Conservation (phyloP, 768 basidiomycete species). For the Filobasidium wieringae region DNA sequence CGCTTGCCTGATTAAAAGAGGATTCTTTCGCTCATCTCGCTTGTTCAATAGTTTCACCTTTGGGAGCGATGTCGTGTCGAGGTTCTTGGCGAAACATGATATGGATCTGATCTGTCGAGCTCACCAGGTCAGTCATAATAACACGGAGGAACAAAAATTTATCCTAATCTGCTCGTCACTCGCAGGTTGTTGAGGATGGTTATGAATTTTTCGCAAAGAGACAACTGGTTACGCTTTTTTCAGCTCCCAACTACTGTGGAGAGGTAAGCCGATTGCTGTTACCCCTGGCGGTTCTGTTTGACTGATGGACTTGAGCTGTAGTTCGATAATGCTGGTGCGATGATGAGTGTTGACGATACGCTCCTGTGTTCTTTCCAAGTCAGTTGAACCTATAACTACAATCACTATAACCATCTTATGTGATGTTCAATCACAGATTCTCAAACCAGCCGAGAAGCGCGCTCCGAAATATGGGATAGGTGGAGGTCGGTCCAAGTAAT, state of each 20-base stretch:
- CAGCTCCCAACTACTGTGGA: slow-evolving; percentile 56
- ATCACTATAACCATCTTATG: background rate
- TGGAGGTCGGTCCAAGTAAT: slow-evolving; percentile 43
- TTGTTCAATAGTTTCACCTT: slow-evolving; percentile 60
- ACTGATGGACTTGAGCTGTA: slow-evolving; percentile 34
- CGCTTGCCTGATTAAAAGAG: background rate
- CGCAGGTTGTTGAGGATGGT: slow-evolving; percentile 90
- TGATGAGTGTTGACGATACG: slow-evolving; percentile 99
- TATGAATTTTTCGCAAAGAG: slow-evolving; percentile 99
- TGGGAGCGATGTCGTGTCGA: slow-evolving; percentile 91
- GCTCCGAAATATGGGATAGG: slow-evolving; percentile 49
- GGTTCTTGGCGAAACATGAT: slow-evolving; percentile 98
- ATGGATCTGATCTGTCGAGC: slow-evolving; percentile 99
- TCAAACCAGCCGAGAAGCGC: slow-evolving; percentile 99
- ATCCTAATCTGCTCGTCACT: background rate
- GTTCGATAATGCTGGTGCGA: slow-evolving; percentile 98
- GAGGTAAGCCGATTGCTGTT: slow-evolving; percentile 24
- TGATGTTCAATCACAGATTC: slow-evolving; percentile 50
- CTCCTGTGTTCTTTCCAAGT: slow-evolving; percentile 97
- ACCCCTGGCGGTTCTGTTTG: background rate
- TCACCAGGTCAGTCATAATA: slow-evolving; percentile 57
- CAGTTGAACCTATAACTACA: slow-evolving; percentile 18
- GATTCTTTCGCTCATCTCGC: background rate
- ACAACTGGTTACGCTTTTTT: slow-evolving; percentile 91
- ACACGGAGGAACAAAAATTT: background rate